Evolutionary conservation across 2,329 filamentous ascomycete species (phyloP).

Genomic region (Chaetomium olivaceum): DNA sequence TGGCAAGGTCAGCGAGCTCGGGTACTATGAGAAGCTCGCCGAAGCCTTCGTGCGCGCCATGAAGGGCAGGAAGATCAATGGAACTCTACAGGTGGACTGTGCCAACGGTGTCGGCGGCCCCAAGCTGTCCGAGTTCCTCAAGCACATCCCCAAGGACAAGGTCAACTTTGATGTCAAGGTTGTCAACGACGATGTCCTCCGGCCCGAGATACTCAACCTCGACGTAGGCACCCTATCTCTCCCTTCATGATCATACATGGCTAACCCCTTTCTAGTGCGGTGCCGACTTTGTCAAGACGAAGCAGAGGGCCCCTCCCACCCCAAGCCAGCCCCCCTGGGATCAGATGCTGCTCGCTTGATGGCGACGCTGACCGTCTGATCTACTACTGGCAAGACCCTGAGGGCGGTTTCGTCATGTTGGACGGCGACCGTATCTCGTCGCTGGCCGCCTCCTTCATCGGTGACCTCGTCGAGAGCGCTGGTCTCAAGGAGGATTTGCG

Average conservation of each 20-base stretch:
- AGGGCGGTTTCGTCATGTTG: slow-evolving; percentile 84
- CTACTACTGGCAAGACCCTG: slow-evolving; percentile 59
- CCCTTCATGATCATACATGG: not conserved
- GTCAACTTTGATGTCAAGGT: slow-evolving; percentile 78
- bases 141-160: slow-evolving; percentile 71
- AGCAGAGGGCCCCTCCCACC: slow-evolving; percentile 82
- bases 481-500: slow-evolving; percentile 78
- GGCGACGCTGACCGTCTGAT: slow-evolving; percentile 90
- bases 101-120: slow-evolving; percentile 96
- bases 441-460: slow-evolving; percentile 89
- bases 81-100: slow-evolving; percentile 82
- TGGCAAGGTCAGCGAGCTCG: slow-evolving; percentile 82
- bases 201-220: slow-evolving; percentile 84
- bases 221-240: slow-evolving; percentile 59
- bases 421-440: slow-evolving; percentile 97
- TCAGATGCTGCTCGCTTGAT: slow-evolving; percentile 86
- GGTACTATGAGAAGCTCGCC: slow-evolving; percentile 92
- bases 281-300: slow-evolving; percentile 96
- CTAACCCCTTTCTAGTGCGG: slow-evolving; percentile 63
- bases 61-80: slow-evolving; percentile 71
- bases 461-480: slow-evolving; percentile 78
- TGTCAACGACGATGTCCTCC: slow-evolving; percentile 89
- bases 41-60: slow-evolving; percentile 83
- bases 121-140: slow-evolving; percentile 83
- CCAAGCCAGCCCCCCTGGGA: slow-evolving; percentile 76